phyloP scores from a whole-genome alignment of 2,329 filamentous ascomycete species.

The Nemania diffusa region DNA sequence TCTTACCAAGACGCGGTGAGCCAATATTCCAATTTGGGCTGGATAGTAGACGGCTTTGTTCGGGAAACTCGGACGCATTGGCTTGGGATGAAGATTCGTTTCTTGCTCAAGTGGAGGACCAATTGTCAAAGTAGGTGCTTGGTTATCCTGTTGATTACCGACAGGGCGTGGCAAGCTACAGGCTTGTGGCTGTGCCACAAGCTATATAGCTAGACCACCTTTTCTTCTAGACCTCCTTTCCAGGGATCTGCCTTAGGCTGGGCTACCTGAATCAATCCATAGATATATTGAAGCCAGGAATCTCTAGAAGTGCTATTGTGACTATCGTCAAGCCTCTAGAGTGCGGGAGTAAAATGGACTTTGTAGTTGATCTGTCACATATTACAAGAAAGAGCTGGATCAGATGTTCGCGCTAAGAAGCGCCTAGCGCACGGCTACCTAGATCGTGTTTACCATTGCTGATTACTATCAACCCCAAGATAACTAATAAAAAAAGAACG shows the following conservation, averaged over 20 bases:
- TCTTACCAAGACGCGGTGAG: not conserved
- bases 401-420: not conserved
- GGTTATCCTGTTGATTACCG: no score
- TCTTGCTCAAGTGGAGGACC: not conserved
- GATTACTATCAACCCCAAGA: not conserved
- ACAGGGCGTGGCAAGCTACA: no score
- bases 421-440: not conserved
- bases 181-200: no score
- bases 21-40: not conserved
- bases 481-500: no score
- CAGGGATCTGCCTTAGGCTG: no score
- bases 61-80: not conserved
- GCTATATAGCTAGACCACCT: no score
- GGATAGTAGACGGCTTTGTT: not conserved
- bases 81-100: not conserved
- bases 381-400: not conserved
- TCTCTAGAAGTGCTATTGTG: no score
- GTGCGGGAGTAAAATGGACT: no score
- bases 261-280: no score
- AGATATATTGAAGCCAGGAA: no score
- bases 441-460: not conserved
- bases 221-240: no score
- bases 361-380: not conserved
- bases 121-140: not conserved
- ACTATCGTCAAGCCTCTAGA: no score